Base-by-base conservation (phyloP, 176 grass and related monocot species). In the Oryza meyeriana region DNA sequence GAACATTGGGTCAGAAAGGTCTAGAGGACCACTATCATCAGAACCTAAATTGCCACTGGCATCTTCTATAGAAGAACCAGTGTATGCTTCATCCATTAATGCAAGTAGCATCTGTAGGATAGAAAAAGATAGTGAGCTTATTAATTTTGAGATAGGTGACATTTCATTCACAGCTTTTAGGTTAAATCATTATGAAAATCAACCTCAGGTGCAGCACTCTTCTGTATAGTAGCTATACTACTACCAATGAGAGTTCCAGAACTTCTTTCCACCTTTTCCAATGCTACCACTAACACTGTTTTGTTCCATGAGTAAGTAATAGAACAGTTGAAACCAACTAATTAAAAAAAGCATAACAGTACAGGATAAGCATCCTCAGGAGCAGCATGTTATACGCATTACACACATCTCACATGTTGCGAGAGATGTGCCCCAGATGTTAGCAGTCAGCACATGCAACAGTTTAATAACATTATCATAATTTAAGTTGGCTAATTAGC, bases 221-320 rank as follows among this genome's bases (percentile, higher is more conserved):
- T 98, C 87, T 98, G 95, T 79, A 98, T 98, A 41, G 95, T 90
- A 83, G 95, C 95, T 64, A 98, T 95, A 85, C 90, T 95, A 90
- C 92, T 94, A 59, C 92, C 95, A 67, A 98, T 85, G 59, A 95
- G 86, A 86, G 92, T 93, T 77, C 95, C 90, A 32, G 95, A 95
- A 88, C 85, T 93, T 85, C 80, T 98, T 86, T 95, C 95, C 66
- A 98, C 87, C 73, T 95, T 98, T 89, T 98, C 95, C 83, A 98
- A 61, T 82, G 95, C 88, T 39, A 93, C 88, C 79, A 98, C 90
- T 65, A 95, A 87, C 88, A 98, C 96, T 98, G 86, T 79, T 66
- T 81, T 87, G 63, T 78, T 69, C 65, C 61, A 79, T 12, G 74
- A 31, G 47, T 48, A 64, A 66, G 3, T 9, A 45, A 55, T 20